phyloP scores from a whole-genome alignment of 2,329 filamentous ascomycete genomes.

The Aschersonia sp. region DNA sequence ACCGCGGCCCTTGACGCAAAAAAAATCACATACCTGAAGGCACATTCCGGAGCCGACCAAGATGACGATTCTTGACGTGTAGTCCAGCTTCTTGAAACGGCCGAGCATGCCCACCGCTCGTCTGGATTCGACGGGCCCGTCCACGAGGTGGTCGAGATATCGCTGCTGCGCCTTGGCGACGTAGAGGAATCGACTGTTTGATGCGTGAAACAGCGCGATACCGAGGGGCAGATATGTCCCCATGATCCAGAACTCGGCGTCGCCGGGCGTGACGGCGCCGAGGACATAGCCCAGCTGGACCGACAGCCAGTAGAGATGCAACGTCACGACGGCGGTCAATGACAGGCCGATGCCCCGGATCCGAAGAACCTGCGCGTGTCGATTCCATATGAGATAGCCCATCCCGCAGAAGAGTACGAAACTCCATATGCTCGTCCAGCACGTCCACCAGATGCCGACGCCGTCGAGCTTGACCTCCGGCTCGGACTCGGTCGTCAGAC shows the following conservation, averaged over 20 bases:
- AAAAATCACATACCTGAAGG: neutral
- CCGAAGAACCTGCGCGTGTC: slow-evolving; percentile 20
- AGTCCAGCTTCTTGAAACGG: slow-evolving; percentile 19
- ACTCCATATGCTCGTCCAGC: slow-evolving; percentile 9
- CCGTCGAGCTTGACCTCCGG: slow-evolving; percentile 9
- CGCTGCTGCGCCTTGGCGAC: slow-evolving; percentile 33
- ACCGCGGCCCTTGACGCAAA: neutral
- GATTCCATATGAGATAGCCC: slow-evolving; percentile 4
- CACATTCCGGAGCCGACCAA: slow-evolving; percentile 27
- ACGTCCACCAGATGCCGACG: slow-evolving; percentile 20
- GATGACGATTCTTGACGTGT: slow-evolving; percentile 24
- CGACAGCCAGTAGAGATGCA: slow-evolving; percentile 25
- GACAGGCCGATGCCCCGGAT: slow-evolving; percentile 25
- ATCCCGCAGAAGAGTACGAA: neutral
- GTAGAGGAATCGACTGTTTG: slow-evolving; percentile 35
- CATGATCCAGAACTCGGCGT: slow-evolving; percentile 40
- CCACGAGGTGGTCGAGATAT: slow-evolving; percentile 11
- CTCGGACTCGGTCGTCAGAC: slow-evolving; percentile 8
- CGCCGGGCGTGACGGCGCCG: slow-evolving; percentile 13
- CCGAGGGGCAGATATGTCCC: slow-evolving; percentile 41
- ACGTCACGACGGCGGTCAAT: slow-evolving; percentile 19
- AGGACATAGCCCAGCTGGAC: slow-evolving; percentile 21
- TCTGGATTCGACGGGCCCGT: neutral
- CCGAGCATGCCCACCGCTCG: slow-evolving; percentile 10
- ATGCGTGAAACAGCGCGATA: slow-evolving; percentile 42